Evolutionary conservation across 1,284 basidiomycete genomes (phyloP).

Genomic region (Mycena sp.): DNA sequence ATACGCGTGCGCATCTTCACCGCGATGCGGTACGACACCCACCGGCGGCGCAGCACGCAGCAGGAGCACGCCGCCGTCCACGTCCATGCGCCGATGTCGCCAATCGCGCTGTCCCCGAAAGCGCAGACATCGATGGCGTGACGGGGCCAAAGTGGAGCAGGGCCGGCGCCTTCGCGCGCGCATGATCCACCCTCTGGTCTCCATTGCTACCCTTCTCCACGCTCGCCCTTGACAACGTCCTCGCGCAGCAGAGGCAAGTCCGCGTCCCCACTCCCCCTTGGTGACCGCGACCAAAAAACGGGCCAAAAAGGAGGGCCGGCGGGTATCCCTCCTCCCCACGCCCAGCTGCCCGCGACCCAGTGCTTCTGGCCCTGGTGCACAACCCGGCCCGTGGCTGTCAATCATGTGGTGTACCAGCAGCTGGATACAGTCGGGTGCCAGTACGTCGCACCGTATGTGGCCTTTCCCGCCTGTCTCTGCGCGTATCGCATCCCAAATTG

Average conservation of each 20-base stretch:
- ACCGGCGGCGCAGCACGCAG: slow-evolving; percentile 3
- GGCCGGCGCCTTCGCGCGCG: slow-evolving; percentile 1
- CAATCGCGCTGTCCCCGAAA: neutral
- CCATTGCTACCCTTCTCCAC: neutral
- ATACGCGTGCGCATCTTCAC: neutral
- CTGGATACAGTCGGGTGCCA: too few species aligned
- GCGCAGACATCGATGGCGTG: neutral
- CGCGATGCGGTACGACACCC: neutral
- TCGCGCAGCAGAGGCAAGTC: neutral
- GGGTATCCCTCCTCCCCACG: neutral
- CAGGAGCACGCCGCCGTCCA: neutral
- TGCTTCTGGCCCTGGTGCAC: neutral
- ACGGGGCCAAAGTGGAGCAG: neutral
- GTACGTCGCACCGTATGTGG: neutral
- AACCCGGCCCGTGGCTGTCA: slow-evolving; percentile 4
- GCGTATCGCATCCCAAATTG: slow-evolving; percentile 7
- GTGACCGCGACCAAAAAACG: neutral
- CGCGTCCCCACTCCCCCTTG: neutral
- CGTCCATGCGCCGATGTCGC: slow-evolving; percentile 1
- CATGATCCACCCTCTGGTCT: neutral
- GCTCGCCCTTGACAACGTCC: slow-evolving; percentile 1
- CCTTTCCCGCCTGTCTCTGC: neutral
- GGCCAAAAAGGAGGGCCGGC: neutral
- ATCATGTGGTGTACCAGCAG: neutral
- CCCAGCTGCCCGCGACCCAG: neutral